Conservation (phyloP, 805 yeast species). For the Isabelozyma pseudorhagii region DNA sequence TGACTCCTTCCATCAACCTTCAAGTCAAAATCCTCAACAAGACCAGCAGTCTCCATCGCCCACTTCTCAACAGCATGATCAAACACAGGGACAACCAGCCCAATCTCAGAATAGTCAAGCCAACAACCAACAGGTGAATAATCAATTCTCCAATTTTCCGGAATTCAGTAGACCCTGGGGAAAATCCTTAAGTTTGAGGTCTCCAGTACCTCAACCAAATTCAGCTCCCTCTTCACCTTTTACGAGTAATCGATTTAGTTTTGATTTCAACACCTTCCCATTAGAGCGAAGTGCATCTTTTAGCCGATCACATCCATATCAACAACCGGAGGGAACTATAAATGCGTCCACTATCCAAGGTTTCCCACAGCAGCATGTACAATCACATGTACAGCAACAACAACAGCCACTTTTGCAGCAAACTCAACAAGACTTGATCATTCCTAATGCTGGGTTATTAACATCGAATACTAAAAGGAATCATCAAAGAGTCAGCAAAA, state of each 20-base stretch:
- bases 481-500: background rate
- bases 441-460: background rate
- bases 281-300: slow-evolving; percentile 3
- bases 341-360: background rate
- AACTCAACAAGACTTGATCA: slow-evolving; percentile 1
- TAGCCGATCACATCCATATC: background rate
- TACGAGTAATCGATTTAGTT: slow-evolving; percentile 12
- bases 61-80: background rate
- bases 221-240: slow-evolving; percentile 16
- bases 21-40: background rate
- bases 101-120: background rate
- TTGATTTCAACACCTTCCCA: slow-evolving; percentile 13
- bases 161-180: slow-evolving; percentile 2
- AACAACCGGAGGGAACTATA: background rate
- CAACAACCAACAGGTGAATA: background rate
- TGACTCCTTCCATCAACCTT: slow-evolving; percentile 2
- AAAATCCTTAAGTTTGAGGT: slow-evolving; percentile 4
- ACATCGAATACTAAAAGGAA: background rate
- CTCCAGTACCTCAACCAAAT: slow-evolving; percentile 7
- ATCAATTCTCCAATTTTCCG: background rate
- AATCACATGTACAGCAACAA: background rate
- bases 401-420: slow-evolving; percentile 1
- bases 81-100: background rate
- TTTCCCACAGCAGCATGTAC: slow-evolving; percentile 2
- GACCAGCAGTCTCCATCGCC: background rate